Evolutionary conservation across 768 basidiomycete genomes (phyloP).

Genomic region (Rhodotorula kratochvilovae): DNA sequence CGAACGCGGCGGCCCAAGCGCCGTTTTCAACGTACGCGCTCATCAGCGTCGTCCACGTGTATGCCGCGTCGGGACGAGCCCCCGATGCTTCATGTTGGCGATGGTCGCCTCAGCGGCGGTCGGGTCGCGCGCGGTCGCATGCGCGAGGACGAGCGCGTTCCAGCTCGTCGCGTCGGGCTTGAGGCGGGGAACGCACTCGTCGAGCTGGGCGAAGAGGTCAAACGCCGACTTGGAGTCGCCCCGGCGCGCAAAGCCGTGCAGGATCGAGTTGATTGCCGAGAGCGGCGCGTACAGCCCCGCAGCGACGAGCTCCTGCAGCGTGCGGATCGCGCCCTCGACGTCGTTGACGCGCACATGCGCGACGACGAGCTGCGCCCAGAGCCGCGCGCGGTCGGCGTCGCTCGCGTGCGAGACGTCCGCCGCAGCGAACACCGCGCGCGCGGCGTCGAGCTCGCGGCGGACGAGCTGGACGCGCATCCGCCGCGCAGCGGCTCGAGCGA

Average conservation of each 20-base stretch:
- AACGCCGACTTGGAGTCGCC: constrained; percentile 39
- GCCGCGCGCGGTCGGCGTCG: constrained; percentile 11
- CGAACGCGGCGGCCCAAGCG: constrained; percentile 70
- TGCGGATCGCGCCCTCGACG: constrained; percentile 22
- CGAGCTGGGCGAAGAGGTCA: constrained; percentile 40
- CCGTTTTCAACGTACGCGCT: constrained; percentile 76
- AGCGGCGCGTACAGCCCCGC: constrained; percentile 18
- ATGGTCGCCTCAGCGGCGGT: constrained; percentile 41
- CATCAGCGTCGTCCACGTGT: constrained; percentile 61
- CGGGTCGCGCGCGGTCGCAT: constrained; percentile 43
- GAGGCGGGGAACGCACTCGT: constrained; percentile 13
- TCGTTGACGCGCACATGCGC: constrained; percentile 40
- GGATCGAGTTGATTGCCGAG: constrained; percentile 36
- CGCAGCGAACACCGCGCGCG: neutral
- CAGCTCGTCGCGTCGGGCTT: constrained; percentile 41
- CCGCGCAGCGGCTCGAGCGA: constrained; percentile 13
- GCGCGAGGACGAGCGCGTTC: constrained; percentile 44
- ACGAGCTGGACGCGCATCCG: neutral
- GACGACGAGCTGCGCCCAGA: constrained; percentile 33
- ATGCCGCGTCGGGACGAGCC: constrained; percentile 40
- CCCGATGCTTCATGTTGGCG: constrained; percentile 39
- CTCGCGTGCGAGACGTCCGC: neutral
- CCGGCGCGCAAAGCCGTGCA: constrained; percentile 38
- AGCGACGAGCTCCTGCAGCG: constrained; percentile 25
- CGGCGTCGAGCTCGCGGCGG: neutral